Base-by-base conservation (phyloP, 2,329 filamentous ascomycete species). In the Fusarium proliferatum region DNA sequence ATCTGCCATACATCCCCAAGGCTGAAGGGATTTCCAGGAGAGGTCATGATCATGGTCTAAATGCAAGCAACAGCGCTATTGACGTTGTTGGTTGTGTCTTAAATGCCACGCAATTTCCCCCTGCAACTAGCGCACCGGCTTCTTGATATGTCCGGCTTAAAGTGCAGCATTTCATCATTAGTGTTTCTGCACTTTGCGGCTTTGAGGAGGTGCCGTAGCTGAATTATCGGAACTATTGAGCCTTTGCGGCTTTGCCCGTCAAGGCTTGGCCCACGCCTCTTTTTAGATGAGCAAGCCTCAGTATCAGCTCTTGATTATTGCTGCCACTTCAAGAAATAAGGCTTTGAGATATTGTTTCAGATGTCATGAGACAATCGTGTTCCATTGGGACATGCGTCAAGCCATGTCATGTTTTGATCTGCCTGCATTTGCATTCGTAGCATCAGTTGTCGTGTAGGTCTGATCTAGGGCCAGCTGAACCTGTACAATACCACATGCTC, bases 401-500 rank as follows among this genome's bases (percentile, higher is more conserved):
- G 62, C 46, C 58, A 61, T 56, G 38, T 23, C 60, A 60, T 65
- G 49, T 38, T 65, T 57, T 23, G 26, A 42, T 56, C 55, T 55
- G 63, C 42, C 23, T 30, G 42, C 41, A 36, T 49, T 38, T 51
- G 23, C 33, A 51, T 59, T 51, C 45, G 56, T 51, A 58, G 28
- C 45, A 67, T 42, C 39, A 46, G 55, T 67, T 48, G 53, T n/a
- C 57, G 28, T 51, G 56, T 38, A 57, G 48, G 48, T 39, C 61
- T 48, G 23, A 34, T 67, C 65, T 57, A 60, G 52, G 65, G 62
- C 65, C 55, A 76, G 70, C 74, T 78, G 70, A 77, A 72, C 56
- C 49, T 73, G 45, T 46, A 46, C 39, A 34, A 34, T 51, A 43
- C 59, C 36, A 55, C 49, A 69, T 64, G 46, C 17, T 42, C 42